These are phyloP conservation scores for Suaeda aralocaspica DNA, from an alignment of 148 eudicot genomes.

Conservation along the genomic window DNA sequence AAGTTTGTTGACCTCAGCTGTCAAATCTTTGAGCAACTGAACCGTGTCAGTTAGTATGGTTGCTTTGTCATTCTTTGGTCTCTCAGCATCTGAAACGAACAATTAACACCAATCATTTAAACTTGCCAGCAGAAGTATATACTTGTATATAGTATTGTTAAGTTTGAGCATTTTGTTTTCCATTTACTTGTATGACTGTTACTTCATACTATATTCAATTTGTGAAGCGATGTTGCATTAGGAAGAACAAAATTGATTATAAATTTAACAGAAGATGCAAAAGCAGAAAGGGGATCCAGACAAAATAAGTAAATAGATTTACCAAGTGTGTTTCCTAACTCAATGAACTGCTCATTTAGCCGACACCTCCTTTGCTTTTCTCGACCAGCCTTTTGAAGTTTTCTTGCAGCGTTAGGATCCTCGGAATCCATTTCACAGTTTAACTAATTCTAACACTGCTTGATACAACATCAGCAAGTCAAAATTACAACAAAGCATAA, in stretches of 20 bases:
- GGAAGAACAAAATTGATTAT: not conserved
- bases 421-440: slow-evolving; percentile 16
- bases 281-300: not conserved
- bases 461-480: slow-evolving; percentile 11
- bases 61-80: slow-evolving; percentile 85
- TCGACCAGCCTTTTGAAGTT: slow-evolving; percentile 80
- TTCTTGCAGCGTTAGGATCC: slow-evolving; percentile 37
- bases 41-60: slow-evolving; percentile 75
- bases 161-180: no score
- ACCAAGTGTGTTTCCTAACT: slow-evolving; percentile 74
- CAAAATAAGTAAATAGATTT: not conserved
- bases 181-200: no score
- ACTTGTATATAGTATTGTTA: no score
- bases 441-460: slow-evolving; percentile 3
- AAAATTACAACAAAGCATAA: not conserved
- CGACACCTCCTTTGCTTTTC: slow-evolving; percentile 88
- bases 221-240: no score
- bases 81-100: slow-evolving; percentile 60
- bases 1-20: slow-evolving; percentile 63
- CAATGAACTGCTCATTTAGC: slow-evolving; percentile 72
- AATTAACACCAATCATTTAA: slow-evolving; percentile 5
- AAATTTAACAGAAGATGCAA: not conserved
- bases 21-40: slow-evolving; percentile 70
- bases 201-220: no score
- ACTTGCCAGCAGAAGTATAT: not conserved